A percentile compares a stretch with the other conserved stretches of the same genome.
Evolutionary conservation across 345 rosid species (phyloP).

Genomic region (Stellera chamaejasme): DNA sequence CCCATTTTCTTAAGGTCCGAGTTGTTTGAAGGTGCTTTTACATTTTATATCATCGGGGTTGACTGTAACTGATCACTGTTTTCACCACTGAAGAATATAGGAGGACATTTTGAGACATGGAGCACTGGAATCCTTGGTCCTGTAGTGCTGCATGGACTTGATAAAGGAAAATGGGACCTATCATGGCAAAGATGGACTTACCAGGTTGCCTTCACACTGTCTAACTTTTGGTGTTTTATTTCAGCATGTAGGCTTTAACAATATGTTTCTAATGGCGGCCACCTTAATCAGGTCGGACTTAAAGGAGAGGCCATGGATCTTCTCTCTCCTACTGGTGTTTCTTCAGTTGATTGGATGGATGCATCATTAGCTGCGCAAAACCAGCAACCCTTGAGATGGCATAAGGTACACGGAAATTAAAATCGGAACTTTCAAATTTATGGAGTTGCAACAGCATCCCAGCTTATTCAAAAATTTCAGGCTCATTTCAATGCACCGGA

Average conservation of each 20-base stretch:
- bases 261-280: conserved; percentile 4
- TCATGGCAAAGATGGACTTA: conserved; percentile 98
- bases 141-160: conserved; percentile 85
- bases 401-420: conserved; percentile 44
- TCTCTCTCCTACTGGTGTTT: conserved; percentile 49
- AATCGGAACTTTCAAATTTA: neutral
- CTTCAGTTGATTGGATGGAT: conserved; percentile 72
- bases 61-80: neutral
- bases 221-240: neutral
- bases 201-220: conserved; percentile 41
- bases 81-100: conserved; percentile 54
- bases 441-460: neutral
- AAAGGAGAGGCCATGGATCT: conserved; percentile 95
- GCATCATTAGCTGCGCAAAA: conserved; percentile 51
- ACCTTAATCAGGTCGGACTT: conserved; percentile 68
- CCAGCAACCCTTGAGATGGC: conserved; percentile 91
- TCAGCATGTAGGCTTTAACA: neutral
- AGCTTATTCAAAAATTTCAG: conserved; percentile 25
- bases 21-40: neutral
- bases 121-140: conserved; percentile 93
- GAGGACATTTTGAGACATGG: conserved; percentile 96
- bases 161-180: conserved; percentile 81
- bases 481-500: conserved; percentile 85
- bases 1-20: too few relatives aligned
- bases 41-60: neutral